Conservation (phyloP, 345 rosid genomes). For the Jatropha curcas region DNA sequence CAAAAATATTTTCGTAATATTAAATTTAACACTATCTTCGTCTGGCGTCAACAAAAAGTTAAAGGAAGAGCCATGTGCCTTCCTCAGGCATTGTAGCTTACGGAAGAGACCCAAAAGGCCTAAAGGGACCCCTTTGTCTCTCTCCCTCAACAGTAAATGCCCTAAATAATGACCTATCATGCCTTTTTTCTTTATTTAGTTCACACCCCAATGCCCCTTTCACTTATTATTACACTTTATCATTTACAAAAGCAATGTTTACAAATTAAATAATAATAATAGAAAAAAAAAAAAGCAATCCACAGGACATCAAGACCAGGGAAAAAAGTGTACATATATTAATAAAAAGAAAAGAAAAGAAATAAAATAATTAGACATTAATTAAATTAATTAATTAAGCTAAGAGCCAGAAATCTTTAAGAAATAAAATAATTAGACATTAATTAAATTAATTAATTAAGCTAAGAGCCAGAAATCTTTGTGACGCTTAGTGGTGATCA, state of each 20-base stretch:
- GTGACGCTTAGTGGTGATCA: conserved; percentile 91
- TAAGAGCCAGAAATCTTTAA: too few relatives aligned
- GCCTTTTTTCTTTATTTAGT: background rate
- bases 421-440: background rate
- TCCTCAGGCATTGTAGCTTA: conserved; percentile 9
- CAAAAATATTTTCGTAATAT: too few relatives aligned
- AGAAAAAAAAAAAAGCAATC: background rate
- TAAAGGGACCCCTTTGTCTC: conserved; percentile 26
- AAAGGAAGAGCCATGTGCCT: conserved; percentile 7
- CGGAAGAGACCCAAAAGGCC: conserved; percentile 8
- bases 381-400: conserved; percentile 10
- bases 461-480: conserved; percentile 98
- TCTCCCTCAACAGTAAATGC: conserved; percentile 9
- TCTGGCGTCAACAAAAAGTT: background rate
- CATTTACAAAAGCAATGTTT: conserved; percentile 38
- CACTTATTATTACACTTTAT: conserved; percentile 15
- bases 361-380: too few relatives aligned
- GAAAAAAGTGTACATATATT: too few relatives aligned
- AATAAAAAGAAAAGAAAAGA: background rate
- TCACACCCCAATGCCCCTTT: conserved; percentile 16
- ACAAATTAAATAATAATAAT: background rate
- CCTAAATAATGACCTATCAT: conserved; percentile 19
- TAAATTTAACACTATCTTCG: too few relatives aligned
- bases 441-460: conserved; percentile 15
- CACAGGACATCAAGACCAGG: background rate